A percentile compares a stretch with the other conserved stretches of the same genome.
phyloP scores from a whole-genome alignment of 352 stramenopile species.

The Thalassiosira livingstoniorum region DNA sequence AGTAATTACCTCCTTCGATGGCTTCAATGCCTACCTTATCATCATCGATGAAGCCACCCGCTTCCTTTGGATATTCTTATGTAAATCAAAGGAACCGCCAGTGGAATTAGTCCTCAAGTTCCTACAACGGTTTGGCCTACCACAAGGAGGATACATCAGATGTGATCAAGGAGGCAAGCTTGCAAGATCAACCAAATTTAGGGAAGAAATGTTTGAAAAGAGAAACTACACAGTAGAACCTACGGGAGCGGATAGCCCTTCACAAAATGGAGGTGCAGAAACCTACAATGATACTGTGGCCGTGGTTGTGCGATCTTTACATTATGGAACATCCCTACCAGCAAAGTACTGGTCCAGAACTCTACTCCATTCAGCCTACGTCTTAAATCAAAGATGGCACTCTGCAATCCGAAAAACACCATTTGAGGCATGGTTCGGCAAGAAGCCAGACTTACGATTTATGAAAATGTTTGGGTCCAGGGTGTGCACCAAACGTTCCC shows the following conservation, averaged over 20 bases:
- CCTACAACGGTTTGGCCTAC: neutral
- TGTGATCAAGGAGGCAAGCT: neutral
- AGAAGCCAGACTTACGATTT: no score
- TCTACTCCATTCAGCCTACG: neutral
- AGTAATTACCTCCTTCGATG: slow-evolving; percentile 16
- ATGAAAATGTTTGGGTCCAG: no score
- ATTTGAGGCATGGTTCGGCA: no score
- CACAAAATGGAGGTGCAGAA: neutral
- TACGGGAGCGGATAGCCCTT: neutral
- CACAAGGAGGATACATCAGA: neutral
- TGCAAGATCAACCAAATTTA: neutral
- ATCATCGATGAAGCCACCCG: slow-evolving; percentile 5
- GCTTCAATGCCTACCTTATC: slow-evolving; percentile 20
- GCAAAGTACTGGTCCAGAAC: neutral
- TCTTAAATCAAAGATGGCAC: no score
- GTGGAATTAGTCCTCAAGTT: neutral
- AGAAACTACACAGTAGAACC: neutral
- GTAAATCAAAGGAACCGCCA: neutral
- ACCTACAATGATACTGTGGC: neutral
- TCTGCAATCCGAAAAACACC: no score
- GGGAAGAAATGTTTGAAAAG: neutral
- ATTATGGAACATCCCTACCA: neutral
- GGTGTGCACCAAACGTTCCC: no score
- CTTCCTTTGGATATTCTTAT: neutral
- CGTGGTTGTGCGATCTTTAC: neutral